Evolutionary conservation across 495 filamentous ascomycete species (phyloP).

Genomic region (Lineolata rhizophorae): DNA sequence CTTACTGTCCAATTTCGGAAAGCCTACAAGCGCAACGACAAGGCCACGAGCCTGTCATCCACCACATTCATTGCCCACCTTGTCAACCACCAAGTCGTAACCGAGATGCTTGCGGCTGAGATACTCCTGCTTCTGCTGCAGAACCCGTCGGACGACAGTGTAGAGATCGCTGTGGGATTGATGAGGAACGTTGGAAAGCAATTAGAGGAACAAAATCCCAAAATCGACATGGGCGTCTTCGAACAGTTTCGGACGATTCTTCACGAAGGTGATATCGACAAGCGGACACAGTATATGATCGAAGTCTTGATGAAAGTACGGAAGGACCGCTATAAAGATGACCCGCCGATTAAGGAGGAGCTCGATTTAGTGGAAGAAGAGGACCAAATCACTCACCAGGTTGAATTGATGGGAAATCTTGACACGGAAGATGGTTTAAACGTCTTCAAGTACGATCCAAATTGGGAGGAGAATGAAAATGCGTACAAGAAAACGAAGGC

Average conservation of each 20-base stretch:
- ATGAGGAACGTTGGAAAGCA: slow-evolving; percentile 83
- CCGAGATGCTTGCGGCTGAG: slow-evolving; percentile 80
- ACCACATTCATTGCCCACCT: slow-evolving; percentile 90
- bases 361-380: slow-evolving; percentile 92
- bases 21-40: slow-evolving; percentile 90
- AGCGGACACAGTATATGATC: slow-evolving; percentile 94
- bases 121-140: slow-evolving; percentile 72
- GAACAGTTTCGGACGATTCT: slow-evolving; percentile 90
- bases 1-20: slow-evolving; percentile 87
- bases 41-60: slow-evolving; percentile 74
- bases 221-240: slow-evolving; percentile 72
- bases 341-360: slow-evolving; percentile 75
- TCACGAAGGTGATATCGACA: slow-evolving; percentile 89
- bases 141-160: slow-evolving; percentile 91
- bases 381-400: slow-evolving; percentile 81
- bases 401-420: slow-evolving; percentile 51
- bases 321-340: slow-evolving; percentile 92
- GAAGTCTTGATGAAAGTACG: slow-evolving; percentile 93
- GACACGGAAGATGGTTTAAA: slow-evolving; percentile 71
- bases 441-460: slow-evolving; percentile 80
- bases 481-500: slow-evolving; percentile 75
- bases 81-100: slow-evolving; percentile 85
- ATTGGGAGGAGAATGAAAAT: slow-evolving; percentile 80
- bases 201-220: slow-evolving; percentile 76
- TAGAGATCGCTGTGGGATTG: slow-evolving; percentile 88